Percentiles rank a stretch among this genome's conserved stretches.
Conservation (phyloP, 768 basidiomycete genomes). For the Termitomyces sp. region DNA sequence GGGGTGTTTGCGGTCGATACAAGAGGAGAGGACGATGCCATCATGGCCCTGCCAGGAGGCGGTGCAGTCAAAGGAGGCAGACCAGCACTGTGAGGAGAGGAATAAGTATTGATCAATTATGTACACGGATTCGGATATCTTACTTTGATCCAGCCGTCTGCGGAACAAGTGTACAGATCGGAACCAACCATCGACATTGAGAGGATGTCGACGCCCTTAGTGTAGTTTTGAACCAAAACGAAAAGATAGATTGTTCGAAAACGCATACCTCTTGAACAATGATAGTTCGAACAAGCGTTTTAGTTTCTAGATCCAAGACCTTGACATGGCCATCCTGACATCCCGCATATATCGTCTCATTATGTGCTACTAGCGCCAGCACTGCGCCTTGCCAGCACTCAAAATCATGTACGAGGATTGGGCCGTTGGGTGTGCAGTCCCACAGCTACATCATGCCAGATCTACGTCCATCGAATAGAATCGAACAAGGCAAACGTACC, state of each 20-base stretch:
- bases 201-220: slow-evolving; percentile 73
- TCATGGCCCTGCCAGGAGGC: slow-evolving; percentile 80
- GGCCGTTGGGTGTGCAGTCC: slow-evolving; percentile 45
- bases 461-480: not conserved
- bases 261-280: slow-evolving; percentile 71
- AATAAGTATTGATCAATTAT: not conserved
- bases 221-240: not conserved
- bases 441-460: slow-evolving; percentile 46
- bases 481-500: slow-evolving; percentile 29
- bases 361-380: slow-evolving; percentile 67
- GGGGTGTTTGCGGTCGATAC: slow-evolving; percentile 38
- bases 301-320: slow-evolving; percentile 87
- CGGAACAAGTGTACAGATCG: slow-evolving; percentile 60
- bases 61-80: slow-evolving; percentile 78
- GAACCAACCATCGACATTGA: slow-evolving; percentile 68
- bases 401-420: slow-evolving; percentile 57
- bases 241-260: not conserved
- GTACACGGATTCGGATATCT: not conserved
- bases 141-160: slow-evolving; percentile 71
- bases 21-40: slow-evolving; percentile 79
- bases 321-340: slow-evolving; percentile 93
- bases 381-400: slow-evolving; percentile 75
- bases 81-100: slow-evolving; percentile 55
- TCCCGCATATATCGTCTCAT: slow-evolving; percentile 85
- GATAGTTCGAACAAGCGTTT: slow-evolving; percentile 80